Evolutionary conservation across 495 filamentous ascomycete genomes (phyloP), one percentile per base, ranked within the genome.

Genomic region (Recurvomyces mirabilis): DNA sequence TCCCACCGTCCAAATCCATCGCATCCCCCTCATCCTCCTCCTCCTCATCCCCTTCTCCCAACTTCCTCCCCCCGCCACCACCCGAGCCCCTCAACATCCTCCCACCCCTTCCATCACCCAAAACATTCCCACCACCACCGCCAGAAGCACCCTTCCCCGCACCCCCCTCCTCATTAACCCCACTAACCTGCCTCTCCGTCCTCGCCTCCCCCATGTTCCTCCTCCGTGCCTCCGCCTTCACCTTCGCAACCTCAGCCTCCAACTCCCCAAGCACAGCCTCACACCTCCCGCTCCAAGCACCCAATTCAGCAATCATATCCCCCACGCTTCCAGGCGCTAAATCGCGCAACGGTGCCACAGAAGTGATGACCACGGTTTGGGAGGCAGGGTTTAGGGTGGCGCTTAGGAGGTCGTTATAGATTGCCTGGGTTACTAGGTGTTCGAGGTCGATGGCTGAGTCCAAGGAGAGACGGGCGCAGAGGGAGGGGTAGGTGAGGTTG

Each of bases 281-380:
- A 67, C 87, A 95, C 13, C 87, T 78, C 15, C 61, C 60, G 41
- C 81, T 75, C 87, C 87, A 98, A 25, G 77, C 73, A 11, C 72
- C 65, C 6, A 98, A 67, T 9, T 75, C 70, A 4, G 64, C 58
- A 4, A 88, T 69, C 67, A 94, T 79, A 0, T 61, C 57, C 0
- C 76, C 70, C 17, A 93, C 68, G 35, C 75, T 72, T 47, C 72
- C 68, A 0, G 85, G 86, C 11, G 72, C 73, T 2, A 93, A 76
- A 53, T 98, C 91, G 20, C 91, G 86, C 1, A 95, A 77, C 1
- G 87, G 78, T 0, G 87, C 74, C 32, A 93, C 77, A 50, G 81
- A 75, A 41, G 81, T 81, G 33, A 95, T 77, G 56, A 75, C 76
- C 17, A 95, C 78, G 49, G 70, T 69, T 15, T 79, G 74, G 46